These are phyloP conservation scores for Ormosia semicastrata DNA, from an alignment of 306 rosid species.

Conservation along the genomic window DNA sequence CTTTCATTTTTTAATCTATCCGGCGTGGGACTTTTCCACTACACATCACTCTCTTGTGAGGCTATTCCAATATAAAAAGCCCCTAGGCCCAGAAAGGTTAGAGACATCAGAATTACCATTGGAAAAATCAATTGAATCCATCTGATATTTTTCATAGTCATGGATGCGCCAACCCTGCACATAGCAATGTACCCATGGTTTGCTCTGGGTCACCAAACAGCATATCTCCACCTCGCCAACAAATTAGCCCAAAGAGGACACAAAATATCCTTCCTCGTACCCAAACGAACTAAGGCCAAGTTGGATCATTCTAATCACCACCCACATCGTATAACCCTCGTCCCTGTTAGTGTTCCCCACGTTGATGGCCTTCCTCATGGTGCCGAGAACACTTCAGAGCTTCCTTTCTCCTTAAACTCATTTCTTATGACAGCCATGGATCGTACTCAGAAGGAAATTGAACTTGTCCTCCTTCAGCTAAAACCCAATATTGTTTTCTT, in stretches of 20 bases:
- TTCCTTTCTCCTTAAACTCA: constrained; percentile 11
- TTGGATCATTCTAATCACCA: constrained; percentile 20
- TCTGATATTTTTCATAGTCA: not conserved
- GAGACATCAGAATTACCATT: too few relatives aligned
- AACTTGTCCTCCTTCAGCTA: constrained; percentile 7
- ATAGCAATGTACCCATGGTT: constrained; percentile 45
- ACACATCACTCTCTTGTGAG: too few relatives aligned
- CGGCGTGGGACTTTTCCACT: too few relatives aligned
- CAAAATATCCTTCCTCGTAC: constrained; percentile 35
- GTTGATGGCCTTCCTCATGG: constrained; percentile 27
- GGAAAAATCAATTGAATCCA: too few relatives aligned
- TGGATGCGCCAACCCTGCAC: constrained; percentile 27
- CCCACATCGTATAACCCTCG: constrained; percentile 28
- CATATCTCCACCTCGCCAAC: constrained; percentile 38
- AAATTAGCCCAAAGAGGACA: constrained; percentile 37
- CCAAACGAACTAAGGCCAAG: constrained; percentile 18
- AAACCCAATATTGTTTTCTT: constrained; percentile 38
- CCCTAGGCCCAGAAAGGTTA: too few relatives aligned
- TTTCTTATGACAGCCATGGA: constrained; percentile 34
- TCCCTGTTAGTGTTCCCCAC: constrained; percentile 29
- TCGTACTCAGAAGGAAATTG: constrained; percentile 15
- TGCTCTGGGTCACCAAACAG: constrained; percentile 38
- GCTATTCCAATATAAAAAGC: too few relatives aligned
- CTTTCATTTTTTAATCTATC: too few relatives aligned
- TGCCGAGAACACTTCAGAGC: constrained; percentile 30